Conservation (phyloP, 257 asterid species). For the Ligustrum vulgare region DNA sequence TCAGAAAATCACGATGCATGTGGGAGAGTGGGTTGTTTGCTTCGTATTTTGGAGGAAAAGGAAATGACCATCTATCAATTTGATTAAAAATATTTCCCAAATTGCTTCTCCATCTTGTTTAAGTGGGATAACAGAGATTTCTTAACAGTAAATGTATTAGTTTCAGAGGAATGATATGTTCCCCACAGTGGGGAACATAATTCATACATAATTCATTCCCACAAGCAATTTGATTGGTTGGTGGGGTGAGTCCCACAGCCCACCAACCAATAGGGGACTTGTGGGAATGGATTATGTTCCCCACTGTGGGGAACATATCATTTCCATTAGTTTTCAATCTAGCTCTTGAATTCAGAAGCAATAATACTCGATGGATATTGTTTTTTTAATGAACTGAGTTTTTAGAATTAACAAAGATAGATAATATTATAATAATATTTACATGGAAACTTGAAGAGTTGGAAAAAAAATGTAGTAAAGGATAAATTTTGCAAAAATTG, state of each 20-base stretch:
- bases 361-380: too few species aligned
- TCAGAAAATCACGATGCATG: conserved; percentile 36
- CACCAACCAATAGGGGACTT: too few species aligned
- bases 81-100: conserved; percentile 9
- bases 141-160: conserved; percentile 19
- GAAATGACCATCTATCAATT: conserved; percentile 1
- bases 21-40: conserved; percentile 58
- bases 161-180: too few species aligned
- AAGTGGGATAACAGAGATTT: conserved; percentile 43
- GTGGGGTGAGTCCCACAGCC: too few species aligned
- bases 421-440: background rate
- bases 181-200: too few species aligned
- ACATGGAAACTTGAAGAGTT: background rate
- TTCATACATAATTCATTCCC: too few species aligned
- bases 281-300: too few species aligned
- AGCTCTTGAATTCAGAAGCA: background rate
- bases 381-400: conserved; percentile 18
- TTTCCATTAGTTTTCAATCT: conserved; percentile 12
- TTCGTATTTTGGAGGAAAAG: conserved; percentile 33
- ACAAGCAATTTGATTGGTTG: too few species aligned
- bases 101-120: conserved; percentile 23
- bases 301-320: too few species aligned
- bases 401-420: conserved; percentile 3
- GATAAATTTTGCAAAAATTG: too few species aligned
- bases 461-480: too few species aligned